Percentiles rank a stretch among this genome's conserved stretches.
Conservation (phyloP, 176 grass and related monocot species). For the Themeda triandra region DNA sequence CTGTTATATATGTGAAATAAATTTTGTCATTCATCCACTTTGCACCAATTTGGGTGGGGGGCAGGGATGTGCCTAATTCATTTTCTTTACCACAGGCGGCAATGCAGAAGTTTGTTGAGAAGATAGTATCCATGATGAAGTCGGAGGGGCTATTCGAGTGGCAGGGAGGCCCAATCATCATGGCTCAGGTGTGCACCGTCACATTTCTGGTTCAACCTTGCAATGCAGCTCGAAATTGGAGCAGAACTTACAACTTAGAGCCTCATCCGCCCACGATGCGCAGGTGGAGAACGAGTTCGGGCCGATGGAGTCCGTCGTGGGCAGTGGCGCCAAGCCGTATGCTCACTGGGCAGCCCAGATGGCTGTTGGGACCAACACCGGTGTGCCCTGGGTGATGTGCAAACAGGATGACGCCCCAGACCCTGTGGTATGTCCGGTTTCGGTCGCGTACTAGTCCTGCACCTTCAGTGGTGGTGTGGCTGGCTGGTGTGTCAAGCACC, state of each 20-base stretch:
- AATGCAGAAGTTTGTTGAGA: constrained; percentile 80
- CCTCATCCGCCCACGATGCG: not conserved
- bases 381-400: constrained; percentile 98
- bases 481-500: constrained; percentile 11
- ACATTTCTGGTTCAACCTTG: not conserved
- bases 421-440: constrained; percentile 53
- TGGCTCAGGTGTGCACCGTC: constrained; percentile 54
- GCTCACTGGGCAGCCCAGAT: constrained; percentile 83
- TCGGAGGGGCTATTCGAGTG: constrained; percentile 71
- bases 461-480: not conserved
- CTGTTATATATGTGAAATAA: not conserved
- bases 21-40: not conserved
- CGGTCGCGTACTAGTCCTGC: not conserved
- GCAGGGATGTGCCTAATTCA: not conserved
- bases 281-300: constrained; percentile 95
- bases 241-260: not conserved
- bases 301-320: constrained; percentile 64
- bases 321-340: constrained; percentile 57
- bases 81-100: constrained; percentile 35
- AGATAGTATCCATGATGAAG: constrained; percentile 97
- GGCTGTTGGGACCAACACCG: constrained; percentile 77
- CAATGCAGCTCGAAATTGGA: not conserved
- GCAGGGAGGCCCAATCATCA: constrained; percentile 92
- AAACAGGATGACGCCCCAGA: constrained; percentile 95
- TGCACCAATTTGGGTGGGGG: too few relatives aligned